Evolutionary conservation across 2,329 filamentous ascomycete genomes (phyloP), one percentile per base, ranked within the genome.

Genomic region (Cercospora brassicicola): DNA sequence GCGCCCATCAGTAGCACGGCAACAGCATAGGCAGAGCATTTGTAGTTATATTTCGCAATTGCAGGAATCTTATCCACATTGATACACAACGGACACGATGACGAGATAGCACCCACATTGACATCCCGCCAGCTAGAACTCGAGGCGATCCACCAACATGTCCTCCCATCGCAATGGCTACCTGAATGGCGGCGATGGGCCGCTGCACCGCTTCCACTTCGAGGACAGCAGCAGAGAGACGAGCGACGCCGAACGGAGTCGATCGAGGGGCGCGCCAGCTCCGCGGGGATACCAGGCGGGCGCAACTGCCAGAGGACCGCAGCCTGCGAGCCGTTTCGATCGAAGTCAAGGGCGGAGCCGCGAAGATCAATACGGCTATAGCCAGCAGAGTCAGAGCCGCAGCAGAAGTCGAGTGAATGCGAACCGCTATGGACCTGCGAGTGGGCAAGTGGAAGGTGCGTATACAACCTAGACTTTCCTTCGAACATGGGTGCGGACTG

Each of bases 341-440:
- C 78, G 83, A 66, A 77, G 77, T 61, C 77, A 76, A 51, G 81
- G 79, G 55, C 77, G 81, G 70, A 84, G 82, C 67, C 75, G 78
- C 53, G 82, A 82, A 66, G 18, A 51, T 23, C 18, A 20, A 23
- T 51, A 51, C 45, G 45, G 36, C 15, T 42, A 23, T 20, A 13
- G 45, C 39, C 28, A 64, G 30, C 66, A 65, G 62, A 42, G 33
- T 65, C 70, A 62, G 23, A 79, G 78, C 63, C 75, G 78, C 20
- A 80, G 77, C 61, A 75, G 78, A 59, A 73, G 71, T 59, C 66
- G 75, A 48, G 67, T 66, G 64, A 72, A 67, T 60, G 70, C 67
- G 31, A 57, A 57, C 4, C 67, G 75, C 7, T 80, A 78, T 72
- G 81, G 80, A 10, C 75, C 78, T 4, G 79, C 79, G 9, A 80